Evolutionary conservation across 164 flowering plant species (phyloP).

Genomic region (Pachysandra terminalis): DNA sequence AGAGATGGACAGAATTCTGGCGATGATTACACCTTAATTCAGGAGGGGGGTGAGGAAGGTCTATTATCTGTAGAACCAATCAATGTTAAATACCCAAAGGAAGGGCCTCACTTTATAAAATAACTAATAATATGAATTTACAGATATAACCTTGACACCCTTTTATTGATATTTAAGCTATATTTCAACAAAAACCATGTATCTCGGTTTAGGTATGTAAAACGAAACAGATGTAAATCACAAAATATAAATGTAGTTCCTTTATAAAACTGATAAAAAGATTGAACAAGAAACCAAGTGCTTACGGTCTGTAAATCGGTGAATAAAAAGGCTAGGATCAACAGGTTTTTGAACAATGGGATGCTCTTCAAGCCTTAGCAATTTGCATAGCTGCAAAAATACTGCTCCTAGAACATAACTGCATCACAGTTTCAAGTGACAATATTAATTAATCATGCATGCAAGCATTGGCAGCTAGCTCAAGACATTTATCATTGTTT

Average conservation of each 20-base stretch:
- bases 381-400: conserved; percentile 82
- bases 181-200: no score
- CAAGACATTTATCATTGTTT: neutral
- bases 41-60: no score
- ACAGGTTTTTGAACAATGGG: conserved; percentile 68
- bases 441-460: neutral
- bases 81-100: no score
- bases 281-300: neutral
- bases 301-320: conserved; percentile 62
- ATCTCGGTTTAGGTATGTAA: no score
- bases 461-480: neutral
- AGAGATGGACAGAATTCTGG: no score
- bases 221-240: neutral
- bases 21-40: no score
- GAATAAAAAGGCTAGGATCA: conserved; percentile 90
- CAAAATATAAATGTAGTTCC: neutral
- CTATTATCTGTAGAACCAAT: no score
- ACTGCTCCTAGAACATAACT: conserved; percentile 94
- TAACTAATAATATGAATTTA: no score
- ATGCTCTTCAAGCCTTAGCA: conserved; percentile 62
- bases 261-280: neutral
- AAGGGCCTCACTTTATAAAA: no score
- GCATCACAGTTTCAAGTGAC: conserved; percentile 18
- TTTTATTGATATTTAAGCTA: no score
- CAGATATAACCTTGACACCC: no score